Evolutionary conservation across 208 protist genomes (phyloP), one percentile per base, ranked within the genome.

Genomic region (Phytomonas francai): DNA sequence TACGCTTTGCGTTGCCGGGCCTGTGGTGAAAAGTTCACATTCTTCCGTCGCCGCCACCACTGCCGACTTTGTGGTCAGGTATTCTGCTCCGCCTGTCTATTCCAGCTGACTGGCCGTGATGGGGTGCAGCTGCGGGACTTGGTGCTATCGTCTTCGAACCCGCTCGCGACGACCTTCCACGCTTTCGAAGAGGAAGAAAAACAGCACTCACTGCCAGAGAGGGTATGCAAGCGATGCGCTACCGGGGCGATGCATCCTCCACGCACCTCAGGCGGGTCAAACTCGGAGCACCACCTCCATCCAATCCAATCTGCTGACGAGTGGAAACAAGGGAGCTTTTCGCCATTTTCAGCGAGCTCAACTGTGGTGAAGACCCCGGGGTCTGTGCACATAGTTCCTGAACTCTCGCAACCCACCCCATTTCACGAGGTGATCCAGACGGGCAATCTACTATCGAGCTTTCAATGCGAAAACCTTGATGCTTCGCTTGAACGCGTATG

Each of bases 51-150:
- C 16, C 80, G 81, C 8, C 89, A 95, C 67, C 89, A 95, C 68
- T 95, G 89, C 68, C 76, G 89, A 0, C 70, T 83, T 49, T 95
- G 89, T 59, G 89, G 89, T 3, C 87, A 92, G 65, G 75, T 95
- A 2, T 95, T 92, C 64, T 95, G 89, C 65, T 66, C 75, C 45
- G 60, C 80, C 42, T 95, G 89, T 56, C 77, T 95, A 62, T 39
- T 62, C 58, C 34, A 33, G 14, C 30, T 39, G 7, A 62, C 2
- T 19, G 3, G 7, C 39, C 39, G 39, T 9, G 34, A 39, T 39
- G 3, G 6, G 9, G 9, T 39, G 9, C 34, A 39, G 9, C 34
- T 9, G 9, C 34, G 34, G 34, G 9, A 9, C 9, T 39, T 39
- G 39, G 39, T 1, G 39, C 12, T 6, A 49, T 49, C 39, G 2